phyloP scores from a whole-genome alignment of 2,329 filamentous ascomycete genomes.

The Aspergillus pseudotamarii region DNA sequence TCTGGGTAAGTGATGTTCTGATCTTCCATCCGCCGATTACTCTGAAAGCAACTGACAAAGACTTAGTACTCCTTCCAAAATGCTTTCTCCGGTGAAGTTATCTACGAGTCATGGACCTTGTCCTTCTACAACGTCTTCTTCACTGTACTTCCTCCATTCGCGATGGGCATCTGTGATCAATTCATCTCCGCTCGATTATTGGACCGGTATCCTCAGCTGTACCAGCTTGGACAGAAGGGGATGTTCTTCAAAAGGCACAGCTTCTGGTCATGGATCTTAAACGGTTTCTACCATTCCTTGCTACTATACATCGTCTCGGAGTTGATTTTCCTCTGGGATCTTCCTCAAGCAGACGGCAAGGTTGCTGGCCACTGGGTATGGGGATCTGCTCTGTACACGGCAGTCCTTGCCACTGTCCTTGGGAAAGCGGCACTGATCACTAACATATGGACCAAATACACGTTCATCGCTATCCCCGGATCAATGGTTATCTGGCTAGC shows the following conservation, averaged over 20 bases:
- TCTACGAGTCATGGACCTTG: slow-evolving; percentile 99
- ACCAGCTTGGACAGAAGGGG: slow-evolving; percentile 89
- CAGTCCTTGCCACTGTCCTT: slow-evolving; percentile 89
- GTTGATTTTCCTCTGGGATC: slow-evolving; percentile 79
- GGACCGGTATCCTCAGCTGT: slow-evolving; percentile 94
- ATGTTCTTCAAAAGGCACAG: slow-evolving; percentile 91
- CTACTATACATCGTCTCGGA: slow-evolving; percentile 85
- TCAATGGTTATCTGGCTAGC: slow-evolving; percentile 89
- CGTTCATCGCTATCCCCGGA: slow-evolving; percentile 90
- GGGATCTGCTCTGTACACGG: slow-evolving; percentile 92
- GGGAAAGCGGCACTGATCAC: slow-evolving; percentile 94
- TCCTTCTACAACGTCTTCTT: slow-evolving; percentile 99
- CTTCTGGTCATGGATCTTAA: slow-evolving; percentile 89
- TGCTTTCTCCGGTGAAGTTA: slow-evolving; percentile 94
- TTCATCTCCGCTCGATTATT: slow-evolving; percentile 92
- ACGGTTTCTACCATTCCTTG: slow-evolving; percentile 93
- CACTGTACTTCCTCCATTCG: slow-evolving; percentile 89
- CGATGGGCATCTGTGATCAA: slow-evolving; percentile 94
- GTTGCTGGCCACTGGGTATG: slow-evolving; percentile 95
- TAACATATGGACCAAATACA: slow-evolving; percentile 99
- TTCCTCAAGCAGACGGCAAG: slow-evolving; percentile 76
- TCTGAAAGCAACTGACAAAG: slow-evolving; percentile 23
- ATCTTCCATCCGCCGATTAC: background rate
- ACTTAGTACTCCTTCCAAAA: slow-evolving; percentile 93
- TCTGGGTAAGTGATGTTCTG: slow-evolving; percentile 72